These are phyloP conservation scores for Macrophomina pseudophaseolina DNA, from an alignment of 2,329 filamentous ascomycete species.

Conservation along the genomic window DNA sequence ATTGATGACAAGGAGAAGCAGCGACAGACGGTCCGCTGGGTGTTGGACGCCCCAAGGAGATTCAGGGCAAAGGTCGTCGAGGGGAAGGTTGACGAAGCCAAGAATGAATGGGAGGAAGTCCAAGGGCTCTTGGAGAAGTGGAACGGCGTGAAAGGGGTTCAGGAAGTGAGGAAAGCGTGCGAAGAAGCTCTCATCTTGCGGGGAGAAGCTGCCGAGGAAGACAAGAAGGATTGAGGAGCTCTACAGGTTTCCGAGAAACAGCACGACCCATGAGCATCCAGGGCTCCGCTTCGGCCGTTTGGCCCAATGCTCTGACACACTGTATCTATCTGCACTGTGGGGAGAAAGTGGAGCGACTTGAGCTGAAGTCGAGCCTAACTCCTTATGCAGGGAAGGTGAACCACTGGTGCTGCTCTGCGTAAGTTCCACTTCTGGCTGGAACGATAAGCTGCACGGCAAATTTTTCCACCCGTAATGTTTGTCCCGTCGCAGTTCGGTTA, in stretches of 20 bases:
- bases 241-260: background rate
- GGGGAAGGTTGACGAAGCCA: slow-evolving; percentile 67
- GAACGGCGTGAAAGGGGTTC: slow-evolving; percentile 50
- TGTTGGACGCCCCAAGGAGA: slow-evolving; percentile 65
- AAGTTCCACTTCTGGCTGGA: too few species aligned
- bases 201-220: background rate
- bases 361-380: too few species aligned
- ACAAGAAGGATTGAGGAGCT: background rate
- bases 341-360: too few species aligned
- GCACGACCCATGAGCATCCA: background rate
- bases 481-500: too few species aligned
- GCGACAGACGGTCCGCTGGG: slow-evolving; percentile 66
- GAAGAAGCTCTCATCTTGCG: slow-evolving; percentile 30
- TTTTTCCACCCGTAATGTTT: too few species aligned
- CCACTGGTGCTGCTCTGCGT: too few species aligned
- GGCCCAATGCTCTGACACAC: background rate
- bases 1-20: slow-evolving; percentile 46
- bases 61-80: slow-evolving; percentile 63
- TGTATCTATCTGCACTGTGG: too few species aligned
- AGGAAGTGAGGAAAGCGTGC: slow-evolving; percentile 47
- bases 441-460: too few species aligned
- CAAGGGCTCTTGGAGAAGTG: slow-evolving; percentile 49
- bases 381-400: too few species aligned
- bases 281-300: background rate
- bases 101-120: slow-evolving; percentile 54